phyloP scores from a whole-genome alignment of 2,329 filamentous ascomycete species.

The Colletotrichum euphorbiae region DNA sequence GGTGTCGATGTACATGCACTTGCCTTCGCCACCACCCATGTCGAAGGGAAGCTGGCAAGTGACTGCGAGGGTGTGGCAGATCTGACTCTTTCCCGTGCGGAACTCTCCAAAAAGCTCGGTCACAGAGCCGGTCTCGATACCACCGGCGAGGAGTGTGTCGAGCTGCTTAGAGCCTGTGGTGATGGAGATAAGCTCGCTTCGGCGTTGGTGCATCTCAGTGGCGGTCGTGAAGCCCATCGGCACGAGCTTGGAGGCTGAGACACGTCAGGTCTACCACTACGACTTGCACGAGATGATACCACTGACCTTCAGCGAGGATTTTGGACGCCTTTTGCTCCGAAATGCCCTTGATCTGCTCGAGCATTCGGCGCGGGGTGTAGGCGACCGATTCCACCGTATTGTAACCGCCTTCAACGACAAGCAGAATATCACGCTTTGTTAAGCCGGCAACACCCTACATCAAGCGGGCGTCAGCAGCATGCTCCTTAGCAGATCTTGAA shows the following conservation, averaged over 20 bases:
- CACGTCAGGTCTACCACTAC: background rate
- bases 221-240: slow-evolving; percentile 99
- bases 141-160: slow-evolving; percentile 92
- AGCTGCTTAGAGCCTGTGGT: slow-evolving; percentile 98
- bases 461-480: slow-evolving; percentile 4
- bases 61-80: slow-evolving; percentile 97
- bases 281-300: slow-evolving; percentile 39
- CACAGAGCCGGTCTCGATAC: slow-evolving; percentile 96
- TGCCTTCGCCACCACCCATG: slow-evolving; percentile 98
- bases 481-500: background rate
- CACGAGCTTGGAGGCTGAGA: slow-evolving; percentile 88
- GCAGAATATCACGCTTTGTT: slow-evolving; percentile 94
- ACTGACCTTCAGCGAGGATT: slow-evolving; percentile 84
- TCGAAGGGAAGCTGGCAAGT: slow-evolving; percentile 98
- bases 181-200: slow-evolving; percentile 97
- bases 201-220: slow-evolving; percentile 97
- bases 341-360: slow-evolving; percentile 98
- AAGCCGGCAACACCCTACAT: slow-evolving; percentile 84
- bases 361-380: slow-evolving; percentile 83
- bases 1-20: slow-evolving; percentile 98
- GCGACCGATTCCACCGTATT: slow-evolving; percentile 97
- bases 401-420: slow-evolving; percentile 90
- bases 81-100: slow-evolving; percentile 96
- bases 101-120: slow-evolving; percentile 99
- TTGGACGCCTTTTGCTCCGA: slow-evolving; percentile 97